These are phyloP conservation scores for Plantago lanceolata DNA, from an alignment of 305 asterid species.

Conservation along the genomic window DNA sequence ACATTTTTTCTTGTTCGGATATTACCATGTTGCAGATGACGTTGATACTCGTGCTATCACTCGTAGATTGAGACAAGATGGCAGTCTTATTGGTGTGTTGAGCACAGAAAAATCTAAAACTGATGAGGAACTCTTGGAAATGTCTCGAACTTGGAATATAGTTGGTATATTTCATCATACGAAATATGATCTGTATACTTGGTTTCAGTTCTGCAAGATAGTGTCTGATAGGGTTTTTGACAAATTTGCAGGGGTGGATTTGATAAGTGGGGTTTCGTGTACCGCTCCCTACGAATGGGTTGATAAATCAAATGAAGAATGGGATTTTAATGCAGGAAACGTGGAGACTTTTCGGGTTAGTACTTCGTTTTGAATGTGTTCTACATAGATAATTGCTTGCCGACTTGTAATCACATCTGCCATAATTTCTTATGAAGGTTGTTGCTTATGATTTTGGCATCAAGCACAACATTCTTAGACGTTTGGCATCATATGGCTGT, in stretches of 20 bases:
- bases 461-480: slow-evolving; percentile 80
- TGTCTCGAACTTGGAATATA: slow-evolving; percentile 76
- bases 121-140: slow-evolving; percentile 67
- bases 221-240: slow-evolving; percentile 7
- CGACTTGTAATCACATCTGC: slow-evolving; percentile 16
- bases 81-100: slow-evolving; percentile 91
- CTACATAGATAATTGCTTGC: slow-evolving; percentile 1
- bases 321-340: slow-evolving; percentile 70
- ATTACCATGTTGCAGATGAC: slow-evolving; percentile 52
- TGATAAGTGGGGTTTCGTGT: slow-evolving; percentile 83
- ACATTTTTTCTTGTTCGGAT: slow-evolving; percentile 23
- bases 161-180: slow-evolving; percentile 47
- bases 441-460: slow-evolving; percentile 95
- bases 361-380: slow-evolving; percentile 16
- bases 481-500: slow-evolving; percentile 88
- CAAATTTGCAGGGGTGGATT: slow-evolving; percentile 68
- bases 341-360: slow-evolving; percentile 52
- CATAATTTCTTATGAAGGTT: slow-evolving; percentile 47
- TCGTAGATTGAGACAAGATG: slow-evolving; percentile 85
- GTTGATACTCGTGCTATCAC: slow-evolving; percentile 98
- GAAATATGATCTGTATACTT: neutral
- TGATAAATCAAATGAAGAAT: slow-evolving; percentile 52
- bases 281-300: slow-evolving; percentile 78
- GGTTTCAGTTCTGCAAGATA: neutral
- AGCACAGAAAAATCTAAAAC: slow-evolving; percentile 73